Evolutionary conservation across 352 stramenopile species (phyloP), one percentile per base, ranked within the genome.

Genomic region (Phytophthora kernoviae): DNA sequence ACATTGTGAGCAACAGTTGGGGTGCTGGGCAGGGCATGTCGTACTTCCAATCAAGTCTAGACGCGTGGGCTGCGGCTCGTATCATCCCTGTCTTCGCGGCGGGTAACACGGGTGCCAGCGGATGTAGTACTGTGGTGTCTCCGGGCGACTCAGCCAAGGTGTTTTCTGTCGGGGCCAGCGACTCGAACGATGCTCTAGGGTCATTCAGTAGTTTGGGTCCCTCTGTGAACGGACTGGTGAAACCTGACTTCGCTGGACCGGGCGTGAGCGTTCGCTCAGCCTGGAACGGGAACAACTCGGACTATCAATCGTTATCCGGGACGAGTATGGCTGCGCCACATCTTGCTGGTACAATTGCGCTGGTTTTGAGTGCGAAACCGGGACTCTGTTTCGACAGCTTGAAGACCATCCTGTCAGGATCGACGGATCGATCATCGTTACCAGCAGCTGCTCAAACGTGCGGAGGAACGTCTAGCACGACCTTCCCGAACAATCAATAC

Each of bases 1-100:
- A 82, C 40, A 65, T 88, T 7, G 67, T 88, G 14, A 88, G 68
- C 73, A 86, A 86, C 44, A 86, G 75, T 58, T 88, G 78, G 78
- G 75, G 70, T 8, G 65, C 18, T 9, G 51, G 54, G 0, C 68
- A 68, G 40, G 75, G 70, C 18, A 58, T 73, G 30, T 65, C 53
- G 9, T 74, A 70, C 44, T 84, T 77, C 42, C 49, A 73, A 6
- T 43, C 70, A 0, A 70, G 27, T 2, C 15, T 88, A 40, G 65
- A 80, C 27, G 70, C 76, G 18, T 88, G 78, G 78, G 47, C 51
- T 14, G 50, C 57, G 0, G 78, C 76, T 34, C 73, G 69, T 2
- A 88, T 88, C 52, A 69, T 86, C n/a, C 73, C 75, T 0, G 61
- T 88, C 33, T 86, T 88, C 44, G 75, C 78, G 32, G 62, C 63